Evolutionary conservation across 208 protist species (phyloP).

Genomic region (Trypanosoma platydactyli): DNA sequence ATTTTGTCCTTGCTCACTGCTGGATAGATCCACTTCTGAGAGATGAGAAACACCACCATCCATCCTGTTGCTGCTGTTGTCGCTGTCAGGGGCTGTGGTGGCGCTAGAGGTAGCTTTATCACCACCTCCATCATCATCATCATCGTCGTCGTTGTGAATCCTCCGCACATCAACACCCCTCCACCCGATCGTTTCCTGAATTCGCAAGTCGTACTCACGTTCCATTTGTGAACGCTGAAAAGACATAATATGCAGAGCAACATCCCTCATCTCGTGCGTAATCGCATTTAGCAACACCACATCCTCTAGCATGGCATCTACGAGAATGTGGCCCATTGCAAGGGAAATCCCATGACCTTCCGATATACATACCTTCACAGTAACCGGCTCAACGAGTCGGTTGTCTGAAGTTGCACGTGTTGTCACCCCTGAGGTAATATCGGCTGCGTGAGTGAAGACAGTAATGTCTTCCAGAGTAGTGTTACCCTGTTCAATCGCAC

Average conservation of each 20-base stretch:
- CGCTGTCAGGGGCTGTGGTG: too few relatives aligned
- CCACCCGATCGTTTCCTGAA: constrained; percentile 18
- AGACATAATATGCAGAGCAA: constrained; percentile 1
- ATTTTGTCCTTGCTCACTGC: neutral
- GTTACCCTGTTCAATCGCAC: constrained; percentile 10
- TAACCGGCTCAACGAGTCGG: constrained; percentile 8
- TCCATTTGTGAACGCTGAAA: constrained; percentile 10
- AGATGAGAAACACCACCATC: too few relatives aligned
- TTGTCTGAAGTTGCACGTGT: constrained; percentile 2
- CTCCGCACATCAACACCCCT: constrained; percentile 1
- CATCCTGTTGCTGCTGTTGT: too few relatives aligned
- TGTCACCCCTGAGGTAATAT: neutral
- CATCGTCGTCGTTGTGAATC: neutral
- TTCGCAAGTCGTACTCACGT: constrained; percentile 8
- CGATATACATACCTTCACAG: constrained; percentile 11
- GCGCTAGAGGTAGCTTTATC: too few relatives aligned
- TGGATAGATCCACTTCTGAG: too few relatives aligned
- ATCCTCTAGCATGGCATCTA: constrained; percentile 15
- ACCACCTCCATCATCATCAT: too few relatives aligned
- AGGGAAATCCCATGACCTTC: constrained; percentile 10
- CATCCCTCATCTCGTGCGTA: neutral
- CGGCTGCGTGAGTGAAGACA: constrained; percentile 2
- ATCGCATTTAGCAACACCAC: constrained; percentile 9
- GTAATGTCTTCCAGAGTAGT: constrained; percentile 8
- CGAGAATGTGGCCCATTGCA: constrained; percentile 1